phyloP scores from a whole-genome alignment of 768 basidiomycete genomes.

The Leucocoprinus birnbaumii region DNA sequence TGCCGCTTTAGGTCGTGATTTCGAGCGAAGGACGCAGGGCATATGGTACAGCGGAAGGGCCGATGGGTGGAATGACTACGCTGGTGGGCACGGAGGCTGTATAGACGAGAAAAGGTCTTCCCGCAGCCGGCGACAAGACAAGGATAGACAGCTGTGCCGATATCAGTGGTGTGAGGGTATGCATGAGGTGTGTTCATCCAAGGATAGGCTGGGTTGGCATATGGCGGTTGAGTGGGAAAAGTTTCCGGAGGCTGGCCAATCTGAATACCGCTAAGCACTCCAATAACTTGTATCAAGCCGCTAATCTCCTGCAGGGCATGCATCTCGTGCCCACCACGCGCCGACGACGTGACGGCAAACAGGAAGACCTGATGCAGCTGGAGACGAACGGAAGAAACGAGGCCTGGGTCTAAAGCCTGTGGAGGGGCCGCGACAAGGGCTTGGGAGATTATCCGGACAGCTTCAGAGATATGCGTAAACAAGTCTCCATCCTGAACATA shows the following conservation, averaged over 20 bases:
- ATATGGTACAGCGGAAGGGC: slow-evolving; percentile 60
- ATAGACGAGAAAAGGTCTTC: slow-evolving; percentile 69
- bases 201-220: slow-evolving; percentile 27
- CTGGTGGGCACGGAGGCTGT: slow-evolving; percentile 69
- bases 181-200: slow-evolving; percentile 28
- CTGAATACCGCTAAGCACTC: slow-evolving; percentile 75
- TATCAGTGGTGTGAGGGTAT: slow-evolving; percentile 36
- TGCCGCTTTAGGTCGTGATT: slow-evolving; percentile 85
- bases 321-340: slow-evolving; percentile 48
- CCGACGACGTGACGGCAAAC: slow-evolving; percentile 71
- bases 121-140: slow-evolving; percentile 64
- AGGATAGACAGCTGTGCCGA: slow-evolving; percentile 77
- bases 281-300: slow-evolving; percentile 80
- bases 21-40: slow-evolving; percentile 74
- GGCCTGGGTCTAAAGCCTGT: slow-evolving; percentile 47
- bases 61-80: slow-evolving; percentile 62
- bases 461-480: slow-evolving; percentile 55
- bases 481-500: slow-evolving; percentile 44
- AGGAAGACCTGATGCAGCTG: slow-evolving; percentile 77
- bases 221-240: slow-evolving; percentile 25
- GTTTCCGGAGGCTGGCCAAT: slow-evolving; percentile 50
- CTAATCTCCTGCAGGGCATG: slow-evolving; percentile 70
- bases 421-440: slow-evolving; percentile 40
- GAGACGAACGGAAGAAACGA: slow-evolving; percentile 69
- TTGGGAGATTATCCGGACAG: slow-evolving; percentile 53